These are phyloP conservation scores for Coniferiporia weirii DNA, from an alignment of 1,284 basidiomycete species.

Conservation along the genomic window DNA sequence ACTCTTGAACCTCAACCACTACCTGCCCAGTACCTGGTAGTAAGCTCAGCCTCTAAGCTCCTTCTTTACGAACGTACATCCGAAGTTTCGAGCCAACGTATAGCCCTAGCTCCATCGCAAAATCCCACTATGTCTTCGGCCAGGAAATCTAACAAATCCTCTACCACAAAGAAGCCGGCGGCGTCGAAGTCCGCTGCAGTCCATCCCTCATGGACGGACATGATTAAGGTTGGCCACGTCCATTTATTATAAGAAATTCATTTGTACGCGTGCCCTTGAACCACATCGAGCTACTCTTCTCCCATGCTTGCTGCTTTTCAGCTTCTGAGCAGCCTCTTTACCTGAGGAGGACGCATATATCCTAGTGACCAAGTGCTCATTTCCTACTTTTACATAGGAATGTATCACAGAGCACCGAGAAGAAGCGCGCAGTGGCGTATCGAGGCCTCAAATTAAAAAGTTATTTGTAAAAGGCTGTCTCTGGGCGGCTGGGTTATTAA, in stretches of 20 bases:
- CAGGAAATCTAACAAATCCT: conserved; percentile 32
- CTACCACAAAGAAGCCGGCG: conserved; percentile 29
- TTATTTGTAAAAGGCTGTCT: conserved; percentile 30
- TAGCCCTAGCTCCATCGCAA: not conserved
- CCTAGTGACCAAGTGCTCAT: not conserved
- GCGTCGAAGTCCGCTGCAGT: conserved; percentile 24
- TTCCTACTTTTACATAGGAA: conserved; percentile 35
- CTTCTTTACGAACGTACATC: not conserved
- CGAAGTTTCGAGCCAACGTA: too few relatives aligned
- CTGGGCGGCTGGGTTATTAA: conserved; percentile 19
- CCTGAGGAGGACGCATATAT: not conserved
- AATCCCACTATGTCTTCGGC: conserved; percentile 20
- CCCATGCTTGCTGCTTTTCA: not conserved
- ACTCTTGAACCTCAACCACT: conserved; percentile 15
- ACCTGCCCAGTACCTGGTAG: conserved; percentile 1
- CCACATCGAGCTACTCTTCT: too few relatives aligned
- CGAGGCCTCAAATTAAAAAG: conserved; percentile 76
- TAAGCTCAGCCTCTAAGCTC: not conserved
- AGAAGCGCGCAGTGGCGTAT: conserved; percentile 63
- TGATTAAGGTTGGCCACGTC: conserved; percentile 44
- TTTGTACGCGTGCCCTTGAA: too few relatives aligned
- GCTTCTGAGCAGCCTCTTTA: not conserved
- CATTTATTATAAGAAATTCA: not conserved
- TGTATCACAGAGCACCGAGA: conserved; percentile 63
- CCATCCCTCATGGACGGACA: conserved; percentile 47